Percentiles rank a stretch among this genome's conserved stretches.
These are phyloP conservation scores for Wickerhamomyces silvicola DNA, from an alignment of 805 yeast genomes.

Conservation along the genomic window DNA sequence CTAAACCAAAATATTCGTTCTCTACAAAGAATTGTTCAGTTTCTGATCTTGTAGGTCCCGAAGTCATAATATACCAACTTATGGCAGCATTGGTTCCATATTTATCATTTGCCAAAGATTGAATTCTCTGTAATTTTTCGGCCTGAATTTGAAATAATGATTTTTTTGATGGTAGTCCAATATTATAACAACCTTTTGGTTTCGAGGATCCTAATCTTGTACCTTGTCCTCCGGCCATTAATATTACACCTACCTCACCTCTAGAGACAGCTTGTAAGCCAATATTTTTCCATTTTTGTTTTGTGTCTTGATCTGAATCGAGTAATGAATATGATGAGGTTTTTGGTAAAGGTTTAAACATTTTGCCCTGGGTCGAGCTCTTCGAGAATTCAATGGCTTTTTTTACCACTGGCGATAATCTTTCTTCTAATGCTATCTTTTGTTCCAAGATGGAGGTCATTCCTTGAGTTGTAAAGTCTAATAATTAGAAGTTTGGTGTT, in stretches of 20 bases:
- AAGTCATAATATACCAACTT: slow-evolving; percentile 93
- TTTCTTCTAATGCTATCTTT: slow-evolving; percentile 13
- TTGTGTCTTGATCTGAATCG: slow-evolving; percentile 20
- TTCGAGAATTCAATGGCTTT: slow-evolving; percentile 37
- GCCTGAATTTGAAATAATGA: slow-evolving; percentile 91
- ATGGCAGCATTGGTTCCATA: slow-evolving; percentile 31
- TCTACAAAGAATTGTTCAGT: slow-evolving; percentile 67
- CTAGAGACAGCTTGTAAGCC: slow-evolving; percentile 67
- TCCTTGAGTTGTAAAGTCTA: too few species aligned
- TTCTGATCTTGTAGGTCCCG: slow-evolving; percentile 71
- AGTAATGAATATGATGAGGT: slow-evolving; percentile 44
- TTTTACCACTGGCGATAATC: slow-evolving; percentile 20
- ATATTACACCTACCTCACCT: slow-evolving; percentile 78
- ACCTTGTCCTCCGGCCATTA: slow-evolving; percentile 99
- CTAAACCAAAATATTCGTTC: slow-evolving; percentile 67
- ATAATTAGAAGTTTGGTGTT: too few species aligned
- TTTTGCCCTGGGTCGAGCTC: slow-evolving; percentile 20
- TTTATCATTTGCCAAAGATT: slow-evolving; percentile 40
- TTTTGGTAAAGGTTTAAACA: slow-evolving; percentile 43
- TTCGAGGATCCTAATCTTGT: slow-evolving; percentile 82
- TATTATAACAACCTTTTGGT: slow-evolving; percentile 93
- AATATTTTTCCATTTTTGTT: slow-evolving; percentile 18
- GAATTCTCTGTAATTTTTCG: slow-evolving; percentile 67
- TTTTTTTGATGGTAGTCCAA: slow-evolving; percentile 77
- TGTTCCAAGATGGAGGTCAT: slow-evolving; percentile 11